These are phyloP conservation scores for Abelmoschus esculentus DNA, from an alignment of 345 rosid species.

Conservation along the genomic window DNA sequence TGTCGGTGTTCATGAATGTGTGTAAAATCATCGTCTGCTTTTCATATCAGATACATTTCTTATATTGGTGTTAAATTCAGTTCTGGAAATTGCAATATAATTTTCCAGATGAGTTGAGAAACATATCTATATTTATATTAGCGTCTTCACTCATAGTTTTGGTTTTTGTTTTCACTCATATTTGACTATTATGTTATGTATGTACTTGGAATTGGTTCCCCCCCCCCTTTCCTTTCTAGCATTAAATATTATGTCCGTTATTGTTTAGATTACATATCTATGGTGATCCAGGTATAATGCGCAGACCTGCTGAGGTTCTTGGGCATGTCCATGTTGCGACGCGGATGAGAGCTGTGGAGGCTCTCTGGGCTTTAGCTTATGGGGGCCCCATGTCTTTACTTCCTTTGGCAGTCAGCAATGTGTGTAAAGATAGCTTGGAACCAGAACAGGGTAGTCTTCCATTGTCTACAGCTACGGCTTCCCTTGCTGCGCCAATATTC, in stretches of 20 bases:
- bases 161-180: background rate
- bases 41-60: background rate
- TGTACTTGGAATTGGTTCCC: slow-evolving; percentile 3
- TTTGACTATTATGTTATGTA: background rate
- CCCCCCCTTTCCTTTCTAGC: background rate
- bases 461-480: slow-evolving; percentile 51
- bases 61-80: background rate
- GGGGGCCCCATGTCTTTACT: slow-evolving; percentile 98
- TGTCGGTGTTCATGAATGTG: background rate
- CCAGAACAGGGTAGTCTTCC: slow-evolving; percentile 57
- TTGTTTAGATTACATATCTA: slow-evolving; percentile 13
- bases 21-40: background rate
- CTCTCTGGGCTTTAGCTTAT: slow-evolving; percentile 91
- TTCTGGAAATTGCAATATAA: background rate
- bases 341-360: slow-evolving; percentile 79
- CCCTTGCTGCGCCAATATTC: slow-evolving; percentile 88
- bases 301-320: slow-evolving; percentile 97
- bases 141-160: background rate
- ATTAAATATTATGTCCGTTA: background rate
- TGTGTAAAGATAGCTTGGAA: slow-evolving; percentile 65
- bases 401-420: slow-evolving; percentile 71
- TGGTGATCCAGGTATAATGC: slow-evolving; percentile 50
- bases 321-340: slow-evolving; percentile 97
- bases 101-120: background rate
- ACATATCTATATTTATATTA: background rate